These are phyloP conservation scores for Lepiota venenata DNA, from an alignment of 768 basidiomycete genomes.

Conservation along the genomic window DNA sequence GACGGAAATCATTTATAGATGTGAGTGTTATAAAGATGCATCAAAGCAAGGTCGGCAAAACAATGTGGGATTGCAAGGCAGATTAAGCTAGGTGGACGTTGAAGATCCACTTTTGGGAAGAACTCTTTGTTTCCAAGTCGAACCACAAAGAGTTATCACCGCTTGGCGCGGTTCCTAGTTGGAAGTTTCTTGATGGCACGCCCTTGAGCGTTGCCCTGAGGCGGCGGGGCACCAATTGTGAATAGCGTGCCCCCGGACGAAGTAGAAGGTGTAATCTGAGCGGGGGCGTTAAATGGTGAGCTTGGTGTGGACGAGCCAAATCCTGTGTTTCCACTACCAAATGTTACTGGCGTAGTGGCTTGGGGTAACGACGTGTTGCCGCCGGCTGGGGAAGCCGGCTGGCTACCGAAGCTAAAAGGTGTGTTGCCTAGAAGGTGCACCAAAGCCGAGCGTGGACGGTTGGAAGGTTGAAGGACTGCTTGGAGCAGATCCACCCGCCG, in stretches of 20 bases:
- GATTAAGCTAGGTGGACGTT: not conserved
- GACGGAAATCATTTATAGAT: constrained; percentile 8
- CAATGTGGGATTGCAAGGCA: not conserved
- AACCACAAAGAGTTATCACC: constrained; percentile 18
- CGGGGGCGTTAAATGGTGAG: constrained; percentile 43
- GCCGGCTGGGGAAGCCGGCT: constrained; percentile 57
- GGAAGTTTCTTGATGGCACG: constrained; percentile 57
- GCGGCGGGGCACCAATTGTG: constrained; percentile 55
- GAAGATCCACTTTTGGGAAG: not conserved
- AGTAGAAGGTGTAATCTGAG: constrained; percentile 30
- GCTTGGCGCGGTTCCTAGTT: constrained; percentile 37
- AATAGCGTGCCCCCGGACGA: constrained; percentile 43
- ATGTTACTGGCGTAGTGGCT: constrained; percentile 33
- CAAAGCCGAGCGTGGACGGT: constrained; percentile 44
- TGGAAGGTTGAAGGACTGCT: constrained; percentile 60
- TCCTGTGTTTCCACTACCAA: constrained; percentile 30
- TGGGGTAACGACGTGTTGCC: constrained; percentile 35
- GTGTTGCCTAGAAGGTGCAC: constrained; percentile 32
- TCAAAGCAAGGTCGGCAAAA: constrained; percentile 3
- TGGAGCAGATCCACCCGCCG: constrained; percentile 42
- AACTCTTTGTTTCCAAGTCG: not conserved
- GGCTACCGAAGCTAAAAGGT: constrained; percentile 52
- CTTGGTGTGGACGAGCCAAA: constrained; percentile 38
- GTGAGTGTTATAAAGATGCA: constrained; percentile 7
- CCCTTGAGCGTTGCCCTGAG: constrained; percentile 21